These are phyloP conservation scores for Xylariaceae sp. DNA, from an alignment of 2,329 filamentous ascomycete genomes.

Conservation along the genomic window DNA sequence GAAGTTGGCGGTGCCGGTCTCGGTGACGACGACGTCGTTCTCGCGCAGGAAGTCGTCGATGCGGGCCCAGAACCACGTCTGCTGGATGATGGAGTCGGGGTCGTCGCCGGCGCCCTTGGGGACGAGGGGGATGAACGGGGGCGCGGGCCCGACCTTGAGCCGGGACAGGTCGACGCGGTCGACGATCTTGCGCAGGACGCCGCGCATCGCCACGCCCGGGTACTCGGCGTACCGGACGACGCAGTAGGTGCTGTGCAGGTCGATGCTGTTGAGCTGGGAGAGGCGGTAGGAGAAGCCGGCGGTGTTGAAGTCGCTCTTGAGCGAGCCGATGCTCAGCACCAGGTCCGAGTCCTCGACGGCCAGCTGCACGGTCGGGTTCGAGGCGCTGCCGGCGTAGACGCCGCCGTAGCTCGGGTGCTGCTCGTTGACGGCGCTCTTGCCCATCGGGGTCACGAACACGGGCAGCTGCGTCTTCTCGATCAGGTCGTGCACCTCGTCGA, in stretches of 20 bases:
- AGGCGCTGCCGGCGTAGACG: constrained; percentile 82
- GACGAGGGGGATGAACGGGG: constrained; percentile 56
- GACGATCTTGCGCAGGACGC: constrained; percentile 73
- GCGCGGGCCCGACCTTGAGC: constrained; percentile 58
- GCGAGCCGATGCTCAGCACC: constrained; percentile 68
- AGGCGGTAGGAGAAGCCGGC: constrained; percentile 81
- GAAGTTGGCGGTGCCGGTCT: constrained; percentile 87
- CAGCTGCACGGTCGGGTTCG: constrained; percentile 64
- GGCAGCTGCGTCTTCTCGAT: constrained; percentile 75
- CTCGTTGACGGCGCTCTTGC: constrained; percentile 83
- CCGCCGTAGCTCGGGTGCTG: constrained; percentile 75
- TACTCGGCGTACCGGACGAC: constrained; percentile 79
- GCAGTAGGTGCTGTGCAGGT: constrained; percentile 75
- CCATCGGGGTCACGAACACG: constrained; percentile 88
- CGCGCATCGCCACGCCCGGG: constrained; percentile 75
- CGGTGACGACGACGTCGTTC: constrained; percentile 79
- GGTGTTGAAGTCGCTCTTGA: constrained; percentile 78
- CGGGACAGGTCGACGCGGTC: constrained; percentile 59
- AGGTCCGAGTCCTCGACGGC: constrained; percentile 71
- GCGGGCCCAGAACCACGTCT: constrained; percentile 77
- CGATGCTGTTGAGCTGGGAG: constrained; percentile 75
- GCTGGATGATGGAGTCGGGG: constrained; percentile 57
- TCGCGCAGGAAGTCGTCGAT: constrained; percentile 72
- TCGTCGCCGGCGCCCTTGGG: constrained; percentile 42
- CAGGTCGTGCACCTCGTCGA: constrained; percentile 72